phyloP scores from a whole-genome alignment of 2,329 filamentous ascomycete genomes.

The Lasiodiplodia gonubiensis region DNA sequence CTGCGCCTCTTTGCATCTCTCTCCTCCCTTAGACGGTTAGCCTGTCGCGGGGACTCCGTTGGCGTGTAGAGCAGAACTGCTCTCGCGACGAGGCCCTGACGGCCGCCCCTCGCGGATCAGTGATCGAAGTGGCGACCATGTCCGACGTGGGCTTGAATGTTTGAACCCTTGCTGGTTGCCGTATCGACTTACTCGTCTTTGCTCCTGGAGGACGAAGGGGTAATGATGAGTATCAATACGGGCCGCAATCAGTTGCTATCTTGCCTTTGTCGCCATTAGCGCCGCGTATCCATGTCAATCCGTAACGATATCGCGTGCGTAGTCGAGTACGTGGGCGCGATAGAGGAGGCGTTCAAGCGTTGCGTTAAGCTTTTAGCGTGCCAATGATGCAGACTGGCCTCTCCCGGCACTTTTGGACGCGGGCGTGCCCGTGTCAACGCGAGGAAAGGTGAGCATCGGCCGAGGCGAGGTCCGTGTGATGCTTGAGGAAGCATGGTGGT shows the following conservation, averaged over 20 bases:
- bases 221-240: background rate
- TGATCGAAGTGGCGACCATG: background rate
- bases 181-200: background rate
- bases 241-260: background rate
- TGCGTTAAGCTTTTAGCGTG: conserved; percentile 15
- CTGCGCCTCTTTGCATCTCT: background rate
- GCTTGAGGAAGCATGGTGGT: background rate
- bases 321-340: background rate
- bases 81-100: background rate
- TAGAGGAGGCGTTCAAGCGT: conserved; percentile 4
- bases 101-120: background rate
- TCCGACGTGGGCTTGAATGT: background rate
- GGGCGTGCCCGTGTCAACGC: background rate
- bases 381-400: background rate
- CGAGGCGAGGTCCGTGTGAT: conserved; percentile 5
- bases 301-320: background rate
- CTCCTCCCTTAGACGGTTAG: conserved; percentile 13
- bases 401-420: background rate
- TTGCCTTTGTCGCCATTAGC: conserved; percentile 1
- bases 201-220: background rate
- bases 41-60: background rate
- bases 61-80: no score
- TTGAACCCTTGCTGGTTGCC: background rate
- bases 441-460: conserved; percentile 3
- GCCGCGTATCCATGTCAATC: background rate